Percentiles rank a stretch among this genome's conserved stretches.
These are phyloP conservation scores for Nicotiana sylvestris DNA, from an alignment of 257 asterid species.

Conservation along the genomic window DNA sequence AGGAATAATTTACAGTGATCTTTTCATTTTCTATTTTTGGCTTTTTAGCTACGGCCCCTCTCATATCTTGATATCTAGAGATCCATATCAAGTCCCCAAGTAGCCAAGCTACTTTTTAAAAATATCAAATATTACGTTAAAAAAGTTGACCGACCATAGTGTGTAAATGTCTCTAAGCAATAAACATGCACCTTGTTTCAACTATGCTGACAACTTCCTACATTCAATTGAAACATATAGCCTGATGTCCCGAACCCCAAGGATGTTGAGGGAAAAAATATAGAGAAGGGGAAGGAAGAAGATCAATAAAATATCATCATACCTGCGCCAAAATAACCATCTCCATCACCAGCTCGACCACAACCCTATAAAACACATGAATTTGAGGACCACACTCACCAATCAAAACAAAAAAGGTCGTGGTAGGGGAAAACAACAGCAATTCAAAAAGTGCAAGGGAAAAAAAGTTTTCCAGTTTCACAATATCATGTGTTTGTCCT, in stretches of 20 bases:
- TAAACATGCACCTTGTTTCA: neutral
- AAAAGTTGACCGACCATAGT: neutral
- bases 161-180: neutral
- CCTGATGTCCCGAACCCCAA: neutral
- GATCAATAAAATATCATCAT: constrained; percentile 4
- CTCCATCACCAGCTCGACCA: constrained; percentile 61
- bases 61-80: neutral
- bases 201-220: neutral
- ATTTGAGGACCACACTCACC: neutral
- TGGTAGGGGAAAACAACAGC: neutral
- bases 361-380: constrained; percentile 52
- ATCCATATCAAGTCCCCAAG: neutral
- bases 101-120: neutral
- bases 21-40: neutral
- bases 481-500: neutral
- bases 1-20: neutral
- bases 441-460: neutral
- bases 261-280: neutral
- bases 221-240: neutral
- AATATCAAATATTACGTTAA: neutral
- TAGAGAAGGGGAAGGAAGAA: neutral
- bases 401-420: neutral
- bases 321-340: constrained; percentile 70
- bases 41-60: neutral
- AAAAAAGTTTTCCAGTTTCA: neutral